Evolutionary conservation across 495 filamentous ascomycete species (phyloP).

Genomic region (Lentithecium fluviatile): DNA sequence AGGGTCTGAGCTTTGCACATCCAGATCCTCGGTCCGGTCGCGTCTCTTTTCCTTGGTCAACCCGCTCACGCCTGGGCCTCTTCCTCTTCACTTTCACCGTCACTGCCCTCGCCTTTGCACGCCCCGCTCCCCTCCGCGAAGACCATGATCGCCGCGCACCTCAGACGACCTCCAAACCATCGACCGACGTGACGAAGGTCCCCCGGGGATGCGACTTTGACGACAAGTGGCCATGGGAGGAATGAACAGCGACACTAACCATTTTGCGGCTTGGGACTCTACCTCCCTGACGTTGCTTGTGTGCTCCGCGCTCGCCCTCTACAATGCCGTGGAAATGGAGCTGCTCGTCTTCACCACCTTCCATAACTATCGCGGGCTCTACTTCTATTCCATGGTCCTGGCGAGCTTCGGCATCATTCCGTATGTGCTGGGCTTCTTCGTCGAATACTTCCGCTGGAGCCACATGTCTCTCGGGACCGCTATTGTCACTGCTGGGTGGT

Average conservation of each 20-base stretch:
- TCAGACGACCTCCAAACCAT: background rate
- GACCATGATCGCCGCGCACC: background rate
- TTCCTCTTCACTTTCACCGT: background rate
- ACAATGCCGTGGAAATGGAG: constrained; percentile 33
- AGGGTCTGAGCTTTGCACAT: background rate
- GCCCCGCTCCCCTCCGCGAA: background rate
- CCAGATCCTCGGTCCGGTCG: background rate
- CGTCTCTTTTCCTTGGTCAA: too few species aligned
- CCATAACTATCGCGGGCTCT: constrained; percentile 31
- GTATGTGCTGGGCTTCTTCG: constrained; percentile 28
- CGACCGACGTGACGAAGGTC: background rate
- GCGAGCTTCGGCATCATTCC: constrained; percentile 34
- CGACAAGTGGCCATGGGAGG: background rate
- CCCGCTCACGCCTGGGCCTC: too few species aligned
- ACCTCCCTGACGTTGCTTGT: constrained; percentile 21
- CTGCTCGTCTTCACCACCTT: constrained; percentile 34
- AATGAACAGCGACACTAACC: constrained; percentile 17
- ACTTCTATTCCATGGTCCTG: constrained; percentile 32
- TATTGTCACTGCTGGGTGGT: constrained; percentile 29
- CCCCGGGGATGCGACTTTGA: constrained; percentile 1
- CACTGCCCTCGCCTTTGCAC: background rate
- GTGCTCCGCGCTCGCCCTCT: constrained; percentile 27
- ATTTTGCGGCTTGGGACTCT: constrained; percentile 16
- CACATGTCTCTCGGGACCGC: constrained; percentile 19
- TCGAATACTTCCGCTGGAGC: constrained; percentile 24